Percentiles rank a stretch among this genome's conserved stretches.
phyloP scores from a whole-genome alignment of 768 basidiomycete genomes.

The Xerocomellus dryophilus region DNA sequence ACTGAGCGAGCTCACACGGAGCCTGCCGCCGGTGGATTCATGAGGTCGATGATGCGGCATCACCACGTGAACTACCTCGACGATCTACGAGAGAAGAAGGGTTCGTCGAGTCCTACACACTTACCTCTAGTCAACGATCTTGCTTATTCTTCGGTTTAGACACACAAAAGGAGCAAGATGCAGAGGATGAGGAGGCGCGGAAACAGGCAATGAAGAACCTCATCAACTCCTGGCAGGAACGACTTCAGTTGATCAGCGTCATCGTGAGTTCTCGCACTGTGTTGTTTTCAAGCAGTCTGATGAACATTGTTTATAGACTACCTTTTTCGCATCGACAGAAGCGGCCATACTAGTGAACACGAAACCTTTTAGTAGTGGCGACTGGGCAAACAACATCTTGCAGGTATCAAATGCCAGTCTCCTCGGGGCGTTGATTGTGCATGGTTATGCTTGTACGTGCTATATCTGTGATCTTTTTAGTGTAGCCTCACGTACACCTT shows the following conservation, averaged over 20 bases:
- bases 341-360: conserved; percentile 49
- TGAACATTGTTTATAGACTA: conserved; percentile 40
- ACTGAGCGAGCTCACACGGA: conserved; percentile 17
- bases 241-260: conserved; percentile 57
- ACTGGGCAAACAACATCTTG: conserved; percentile 14
- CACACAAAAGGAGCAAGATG: conserved; percentile 50
- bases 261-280: conserved; percentile 40
- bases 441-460: conserved; percentile 47
- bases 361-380: conserved; percentile 26
- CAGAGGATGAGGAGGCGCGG: conserved; percentile 43
- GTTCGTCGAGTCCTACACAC: conserved; percentile 10
- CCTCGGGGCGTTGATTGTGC: conserved; percentile 52
- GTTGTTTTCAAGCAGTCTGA: not conserved
- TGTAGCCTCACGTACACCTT: not conserved
- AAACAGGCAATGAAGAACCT: conserved; percentile 48
- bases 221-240: conserved; percentile 60
- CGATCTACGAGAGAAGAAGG: conserved; percentile 16
- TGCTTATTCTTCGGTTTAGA: conserved; percentile 22
- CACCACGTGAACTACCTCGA: conserved; percentile 8
- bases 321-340: conserved; percentile 60
- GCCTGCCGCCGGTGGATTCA: conserved; percentile 18
- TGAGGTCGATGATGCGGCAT: conserved; percentile 20
- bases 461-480: not conserved
- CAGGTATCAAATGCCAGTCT: conserved; percentile 45
- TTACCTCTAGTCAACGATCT: not conserved